A percentile compares a stretch with the other conserved stretches of the same genome.
phyloP scores from a whole-genome alignment of 352 stramenopile genomes.

The Peronospora belbahrii region DNA sequence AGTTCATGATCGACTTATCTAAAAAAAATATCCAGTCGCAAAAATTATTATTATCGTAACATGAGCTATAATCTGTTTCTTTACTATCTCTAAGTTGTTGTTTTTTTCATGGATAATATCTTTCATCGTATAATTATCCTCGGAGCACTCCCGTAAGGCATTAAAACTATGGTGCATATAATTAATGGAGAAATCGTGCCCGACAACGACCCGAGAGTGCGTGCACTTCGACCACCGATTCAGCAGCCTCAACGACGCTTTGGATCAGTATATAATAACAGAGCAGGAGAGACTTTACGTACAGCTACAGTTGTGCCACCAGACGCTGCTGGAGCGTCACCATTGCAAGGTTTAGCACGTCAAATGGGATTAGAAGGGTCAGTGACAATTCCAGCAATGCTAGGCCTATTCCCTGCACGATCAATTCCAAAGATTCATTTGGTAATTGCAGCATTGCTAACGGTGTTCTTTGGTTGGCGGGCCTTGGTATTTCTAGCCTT shows the following conservation, averaged over 20 bases:
- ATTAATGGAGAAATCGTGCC: constrained; percentile 84
- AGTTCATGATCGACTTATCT: too few species aligned
- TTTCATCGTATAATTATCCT: too few species aligned
- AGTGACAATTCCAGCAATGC: constrained; percentile 48
- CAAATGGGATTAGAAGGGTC: constrained; percentile 55
- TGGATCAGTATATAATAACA: constrained; percentile 16
- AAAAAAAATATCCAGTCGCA: too few species aligned
- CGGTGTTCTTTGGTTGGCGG: constrained; percentile 60
- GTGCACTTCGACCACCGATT: constrained; percentile 20
- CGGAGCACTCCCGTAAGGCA: too few species aligned
- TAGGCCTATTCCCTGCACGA: constrained; percentile 42
- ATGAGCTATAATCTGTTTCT: too few species aligned
- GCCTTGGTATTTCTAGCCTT: constrained; percentile 66
- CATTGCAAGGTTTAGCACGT: constrained; percentile 39
- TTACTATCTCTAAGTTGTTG: too few species aligned
- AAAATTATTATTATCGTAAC: too few species aligned
- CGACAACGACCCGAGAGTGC: constrained; percentile 76
- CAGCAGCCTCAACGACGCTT: constrained; percentile 20
- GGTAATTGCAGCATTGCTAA: constrained; percentile 43
- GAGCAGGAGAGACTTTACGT: not conserved
- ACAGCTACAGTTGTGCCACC: not conserved
- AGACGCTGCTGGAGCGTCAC: constrained; percentile 17
- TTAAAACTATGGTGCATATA: constrained; percentile 89
- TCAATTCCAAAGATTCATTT: constrained; percentile 70
- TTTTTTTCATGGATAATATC: too few species aligned